These are phyloP conservation scores for Ganoderma meredithae DNA, from an alignment of 1,284 basidiomycete species.

Conservation along the genomic window DNA sequence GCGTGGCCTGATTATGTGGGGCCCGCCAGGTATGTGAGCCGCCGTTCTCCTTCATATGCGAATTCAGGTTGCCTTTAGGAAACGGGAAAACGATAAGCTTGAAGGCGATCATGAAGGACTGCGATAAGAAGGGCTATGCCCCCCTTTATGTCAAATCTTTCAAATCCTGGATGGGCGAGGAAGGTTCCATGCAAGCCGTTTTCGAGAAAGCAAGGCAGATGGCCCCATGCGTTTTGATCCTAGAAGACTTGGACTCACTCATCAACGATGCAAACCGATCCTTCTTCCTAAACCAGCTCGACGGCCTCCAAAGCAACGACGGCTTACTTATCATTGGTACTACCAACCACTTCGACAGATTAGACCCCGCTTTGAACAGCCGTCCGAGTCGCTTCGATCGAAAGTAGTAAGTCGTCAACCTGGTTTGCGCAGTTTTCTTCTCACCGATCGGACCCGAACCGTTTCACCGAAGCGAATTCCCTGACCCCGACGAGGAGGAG, in stretches of 20 bases:
- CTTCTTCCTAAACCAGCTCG: slow-evolving; percentile 87
- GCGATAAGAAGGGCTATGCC: slow-evolving; percentile 62
- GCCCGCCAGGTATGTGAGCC: slow-evolving; percentile 64
- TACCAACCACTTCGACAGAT: slow-evolving; percentile 83
- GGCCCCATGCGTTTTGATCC: slow-evolving; percentile 76
- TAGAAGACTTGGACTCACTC: slow-evolving; percentile 85
- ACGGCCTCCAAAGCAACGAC: slow-evolving; percentile 78
- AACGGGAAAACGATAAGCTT: slow-evolving; percentile 88
- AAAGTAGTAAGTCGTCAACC: slow-evolving; percentile 67
- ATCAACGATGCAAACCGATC: slow-evolving; percentile 80
- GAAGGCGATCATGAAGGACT: slow-evolving; percentile 78
- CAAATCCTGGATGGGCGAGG: slow-evolving; percentile 69
- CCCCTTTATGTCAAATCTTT: slow-evolving; percentile 84
- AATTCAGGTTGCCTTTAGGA: slow-evolving; percentile 47
- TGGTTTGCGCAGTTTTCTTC: not conserved
- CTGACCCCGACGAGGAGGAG: slow-evolving; percentile 70
- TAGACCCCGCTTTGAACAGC: slow-evolving; percentile 77
- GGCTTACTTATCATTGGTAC: slow-evolving; percentile 82
- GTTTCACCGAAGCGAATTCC: slow-evolving; percentile 55
- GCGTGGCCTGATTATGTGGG: slow-evolving; percentile 78
- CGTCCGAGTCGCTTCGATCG: slow-evolving; percentile 86
- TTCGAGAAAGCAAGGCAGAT: slow-evolving; percentile 73
- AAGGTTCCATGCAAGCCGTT: slow-evolving; percentile 66
- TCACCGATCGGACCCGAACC: not conserved
- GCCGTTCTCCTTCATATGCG: not conserved